Percentiles rank a stretch among this genome's conserved stretches.
These are phyloP conservation scores for Daedalea quercina DNA, from an alignment of 768 basidiomycete species.

Conservation along the genomic window DNA sequence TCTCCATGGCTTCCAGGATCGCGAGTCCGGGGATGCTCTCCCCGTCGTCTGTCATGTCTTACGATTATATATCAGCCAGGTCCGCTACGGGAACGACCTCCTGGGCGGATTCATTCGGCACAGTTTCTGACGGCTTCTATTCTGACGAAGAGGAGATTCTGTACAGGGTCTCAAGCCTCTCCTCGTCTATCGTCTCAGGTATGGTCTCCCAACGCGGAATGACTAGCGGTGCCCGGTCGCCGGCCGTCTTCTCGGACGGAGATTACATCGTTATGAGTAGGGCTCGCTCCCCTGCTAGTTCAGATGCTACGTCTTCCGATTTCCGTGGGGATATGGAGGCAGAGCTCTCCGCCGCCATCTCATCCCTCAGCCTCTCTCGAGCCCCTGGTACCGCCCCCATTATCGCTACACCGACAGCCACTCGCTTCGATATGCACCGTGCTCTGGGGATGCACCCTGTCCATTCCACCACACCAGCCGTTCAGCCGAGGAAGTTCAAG, in stretches of 20 bases:
- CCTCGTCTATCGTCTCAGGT: slow-evolving; percentile 21
- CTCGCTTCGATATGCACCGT: slow-evolving; percentile 1
- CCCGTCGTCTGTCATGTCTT: slow-evolving; percentile 21
- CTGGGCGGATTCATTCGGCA: slow-evolving; percentile 16
- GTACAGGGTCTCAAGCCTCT: slow-evolving; percentile 31
- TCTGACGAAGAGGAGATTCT: slow-evolving; percentile 49
- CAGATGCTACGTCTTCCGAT: neutral
- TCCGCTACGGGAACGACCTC: slow-evolving; percentile 2
- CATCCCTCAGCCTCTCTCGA: slow-evolving; percentile 9
- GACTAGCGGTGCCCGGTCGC: slow-evolving; percentile 13
- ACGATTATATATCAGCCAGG: slow-evolving; percentile 24
- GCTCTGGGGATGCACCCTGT: neutral
- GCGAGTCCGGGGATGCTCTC: slow-evolving; percentile 13
- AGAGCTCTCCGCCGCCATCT: slow-evolving; percentile 14
- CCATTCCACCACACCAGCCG: neutral
- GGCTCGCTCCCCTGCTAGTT: slow-evolving; percentile 19
- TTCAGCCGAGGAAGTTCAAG: neutral
- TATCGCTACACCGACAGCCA: neutral
- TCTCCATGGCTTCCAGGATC: slow-evolving; percentile 5
- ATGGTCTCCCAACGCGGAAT: slow-evolving; percentile 12
- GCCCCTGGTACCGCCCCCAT: neutral
- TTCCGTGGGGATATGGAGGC: slow-evolving; percentile 1
- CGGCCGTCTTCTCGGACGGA: slow-evolving; percentile 33
- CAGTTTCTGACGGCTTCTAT: slow-evolving; percentile 5
- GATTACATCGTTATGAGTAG: slow-evolving; percentile 45